These are phyloP conservation scores for Teratosphaeria pseudoeucalypti DNA, from an alignment of 2,329 filamentous ascomycete genomes.

Conservation along the genomic window DNA sequence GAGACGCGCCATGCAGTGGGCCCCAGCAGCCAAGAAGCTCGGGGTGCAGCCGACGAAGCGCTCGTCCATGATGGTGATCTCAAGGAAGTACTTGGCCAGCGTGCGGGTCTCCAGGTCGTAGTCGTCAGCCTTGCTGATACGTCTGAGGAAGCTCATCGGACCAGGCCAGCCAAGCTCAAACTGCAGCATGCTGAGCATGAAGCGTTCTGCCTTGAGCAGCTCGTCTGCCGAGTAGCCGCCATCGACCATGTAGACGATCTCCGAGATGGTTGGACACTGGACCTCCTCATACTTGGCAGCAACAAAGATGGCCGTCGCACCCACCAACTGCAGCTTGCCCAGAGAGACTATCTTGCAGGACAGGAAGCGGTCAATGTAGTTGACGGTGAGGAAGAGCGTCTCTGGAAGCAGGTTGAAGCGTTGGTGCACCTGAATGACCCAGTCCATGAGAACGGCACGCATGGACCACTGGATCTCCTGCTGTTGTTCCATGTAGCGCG, in stretches of 20 bases:
- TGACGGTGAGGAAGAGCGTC: constrained; percentile 87
- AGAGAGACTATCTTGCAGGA: constrained; percentile 91
- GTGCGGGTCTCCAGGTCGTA: constrained; percentile 94
- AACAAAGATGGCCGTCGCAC: constrained; percentile 88
- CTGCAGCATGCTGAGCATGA: constrained; percentile 93
- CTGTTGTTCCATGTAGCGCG: constrained; percentile 94
- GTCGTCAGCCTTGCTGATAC: constrained; percentile 96
- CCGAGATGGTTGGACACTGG: constrained; percentile 86
- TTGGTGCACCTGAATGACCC: constrained; percentile 91
- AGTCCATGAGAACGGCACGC: constrained; percentile 94
- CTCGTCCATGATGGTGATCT: constrained; percentile 96
- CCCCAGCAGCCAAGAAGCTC: constrained; percentile 81
- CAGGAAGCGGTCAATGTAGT: constrained; percentile 95
- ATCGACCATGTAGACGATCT: constrained; percentile 99
- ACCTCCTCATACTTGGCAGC: constrained; percentile 99
- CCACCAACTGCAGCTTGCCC: constrained; percentile 88
- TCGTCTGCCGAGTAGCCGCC: constrained; percentile 80
- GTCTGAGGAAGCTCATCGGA: constrained; percentile 93
- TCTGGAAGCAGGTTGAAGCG: constrained; percentile 87
- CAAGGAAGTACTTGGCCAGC: constrained; percentile 93
- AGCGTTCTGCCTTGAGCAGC: constrained; percentile 92
- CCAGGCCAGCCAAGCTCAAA: constrained; percentile 98
- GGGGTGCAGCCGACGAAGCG: constrained; percentile 85
- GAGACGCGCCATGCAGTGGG: constrained; percentile 80
- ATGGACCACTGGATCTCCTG: constrained; percentile 99